A percentile compares a stretch with the other conserved stretches of the same genome.
Conservation (phyloP, 2,329 filamentous ascomycete genomes). For the Botrytis tulipae region DNA sequence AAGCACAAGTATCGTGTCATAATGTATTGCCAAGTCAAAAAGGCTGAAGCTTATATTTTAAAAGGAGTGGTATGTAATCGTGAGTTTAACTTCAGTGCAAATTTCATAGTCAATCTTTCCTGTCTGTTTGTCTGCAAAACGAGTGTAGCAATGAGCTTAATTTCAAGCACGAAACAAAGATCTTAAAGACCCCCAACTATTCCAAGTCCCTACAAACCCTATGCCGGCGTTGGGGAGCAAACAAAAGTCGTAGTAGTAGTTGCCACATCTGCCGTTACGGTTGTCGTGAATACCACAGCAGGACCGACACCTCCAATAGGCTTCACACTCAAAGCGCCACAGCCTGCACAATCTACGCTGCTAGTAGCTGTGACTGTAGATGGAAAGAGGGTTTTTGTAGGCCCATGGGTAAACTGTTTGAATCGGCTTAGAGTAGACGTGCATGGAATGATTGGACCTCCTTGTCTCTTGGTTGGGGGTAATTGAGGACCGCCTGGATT, state of each 20-base stretch:
- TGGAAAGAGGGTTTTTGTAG: constrained; percentile 12
- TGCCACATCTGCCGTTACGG: constrained; percentile 7
- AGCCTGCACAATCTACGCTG: constrained; percentile 18
- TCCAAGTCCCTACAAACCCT: neutral
- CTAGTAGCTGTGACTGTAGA: constrained; percentile 9
- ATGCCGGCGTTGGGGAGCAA: neutral
- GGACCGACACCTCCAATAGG: constrained; percentile 16
- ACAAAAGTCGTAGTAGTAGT: constrained; percentile 7
- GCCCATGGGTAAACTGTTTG: neutral
- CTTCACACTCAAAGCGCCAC: constrained; percentile 2
- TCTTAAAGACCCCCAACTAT: neutral
- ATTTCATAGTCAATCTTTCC: neutral
- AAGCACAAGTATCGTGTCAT: neutral
- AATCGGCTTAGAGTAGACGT: constrained; percentile 2
- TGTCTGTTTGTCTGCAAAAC: neutral
- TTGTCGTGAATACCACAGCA: constrained; percentile 8
- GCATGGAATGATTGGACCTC: neutral
- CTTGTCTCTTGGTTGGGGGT: constrained; percentile 1
- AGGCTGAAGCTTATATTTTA: neutral
- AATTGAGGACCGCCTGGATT: constrained; percentile 12
- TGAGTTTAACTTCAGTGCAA: neutral
- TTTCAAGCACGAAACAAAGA: neutral
- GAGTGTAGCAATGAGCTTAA: neutral
- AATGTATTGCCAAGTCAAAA: neutral
- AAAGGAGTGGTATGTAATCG: neutral